phyloP scores from a whole-genome alignment of 2,329 filamentous ascomycete species.

The Diplodia seriata region DNA sequence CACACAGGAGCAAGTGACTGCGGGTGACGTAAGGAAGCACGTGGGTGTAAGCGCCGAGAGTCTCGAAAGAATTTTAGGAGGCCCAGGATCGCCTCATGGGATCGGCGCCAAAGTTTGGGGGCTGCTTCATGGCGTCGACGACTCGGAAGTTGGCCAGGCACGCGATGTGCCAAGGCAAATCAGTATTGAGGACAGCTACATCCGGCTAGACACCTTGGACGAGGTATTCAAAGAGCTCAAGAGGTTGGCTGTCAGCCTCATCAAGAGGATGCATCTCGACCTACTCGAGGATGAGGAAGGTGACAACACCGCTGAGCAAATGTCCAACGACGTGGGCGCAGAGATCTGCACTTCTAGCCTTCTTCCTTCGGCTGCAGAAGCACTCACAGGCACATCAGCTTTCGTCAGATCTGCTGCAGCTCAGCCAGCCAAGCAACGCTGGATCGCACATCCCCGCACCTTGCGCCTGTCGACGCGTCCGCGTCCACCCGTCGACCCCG shows the following conservation, averaged over 20 bases:
- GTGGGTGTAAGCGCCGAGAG: constrained; percentile 67
- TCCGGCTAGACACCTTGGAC: constrained; percentile 68
- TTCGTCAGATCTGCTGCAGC: constrained; percentile 13
- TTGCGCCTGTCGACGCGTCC: constrained; percentile 81
- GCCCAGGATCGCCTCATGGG: constrained; percentile 73
- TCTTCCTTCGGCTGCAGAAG: background rate
- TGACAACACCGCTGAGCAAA: constrained; percentile 5
- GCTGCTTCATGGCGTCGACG: constrained; percentile 81
- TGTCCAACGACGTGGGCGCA: background rate
- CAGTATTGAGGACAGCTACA: constrained; percentile 93
- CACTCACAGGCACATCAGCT: background rate
- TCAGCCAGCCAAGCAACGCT: constrained; percentile 51
- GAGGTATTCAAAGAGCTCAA: constrained; percentile 72
- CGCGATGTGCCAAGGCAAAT: constrained; percentile 82
- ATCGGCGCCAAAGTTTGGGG: constrained; percentile 77
- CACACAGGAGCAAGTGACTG: constrained; percentile 46
- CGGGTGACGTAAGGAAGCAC: constrained; percentile 66
- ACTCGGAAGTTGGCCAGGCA: constrained; percentile 73
- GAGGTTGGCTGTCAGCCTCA: constrained; percentile 71
- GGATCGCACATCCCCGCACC: constrained; percentile 83
- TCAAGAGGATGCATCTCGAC: constrained; percentile 81
- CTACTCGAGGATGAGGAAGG: constrained; percentile 62
- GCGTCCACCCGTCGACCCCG: constrained; percentile 57
- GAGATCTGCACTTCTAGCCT: constrained; percentile 11
- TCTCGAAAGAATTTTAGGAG: constrained; percentile 73